These are phyloP conservation scores for Geosmithia morbida DNA, from an alignment of 2,329 filamentous ascomycete genomes.

Conservation along the genomic window DNA sequence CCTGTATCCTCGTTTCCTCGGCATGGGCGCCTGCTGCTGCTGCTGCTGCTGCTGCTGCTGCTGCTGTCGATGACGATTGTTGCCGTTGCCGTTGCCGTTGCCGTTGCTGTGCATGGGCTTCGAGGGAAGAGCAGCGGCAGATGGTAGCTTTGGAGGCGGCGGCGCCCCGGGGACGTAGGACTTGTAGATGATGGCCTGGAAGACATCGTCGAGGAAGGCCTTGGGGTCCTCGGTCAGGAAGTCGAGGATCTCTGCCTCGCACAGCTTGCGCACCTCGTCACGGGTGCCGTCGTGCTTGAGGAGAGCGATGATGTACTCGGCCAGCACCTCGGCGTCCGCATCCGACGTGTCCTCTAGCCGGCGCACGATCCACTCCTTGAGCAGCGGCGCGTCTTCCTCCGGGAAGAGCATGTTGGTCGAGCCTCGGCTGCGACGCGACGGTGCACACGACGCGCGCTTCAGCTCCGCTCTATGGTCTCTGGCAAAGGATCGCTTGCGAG, in stretches of 20 bases:
- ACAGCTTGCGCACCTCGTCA: slow-evolving; percentile 50
- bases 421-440: too few species aligned
- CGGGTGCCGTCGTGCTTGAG: slow-evolving; percentile 54
- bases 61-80: background rate
- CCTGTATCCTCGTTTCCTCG: slow-evolving; percentile 20
- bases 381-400: slow-evolving; percentile 43
- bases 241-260: slow-evolving; percentile 58
- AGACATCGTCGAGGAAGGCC: slow-evolving; percentile 56
- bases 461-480: too few species aligned
- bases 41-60: background rate
- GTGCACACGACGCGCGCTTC: too few species aligned
- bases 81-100: background rate
- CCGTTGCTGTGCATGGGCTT: background rate
- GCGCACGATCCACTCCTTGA: slow-evolving; percentile 69
- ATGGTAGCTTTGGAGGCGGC: slow-evolving; percentile 17
- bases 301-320: slow-evolving; percentile 72
- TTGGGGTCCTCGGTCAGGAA: slow-evolving; percentile 50
- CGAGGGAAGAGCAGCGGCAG: background rate
- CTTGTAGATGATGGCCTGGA: slow-evolving; percentile 48
- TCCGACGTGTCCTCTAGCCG: slow-evolving; percentile 69
- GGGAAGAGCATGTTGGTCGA: slow-evolving; percentile 38
- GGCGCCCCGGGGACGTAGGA: slow-evolving; percentile 42
- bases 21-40: background rate
- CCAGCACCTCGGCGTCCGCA: slow-evolving; percentile 67
- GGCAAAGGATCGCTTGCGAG: too few species aligned